Conservation (phyloP, 805 yeast species). For the Diddensiella transvaalensis region DNA sequence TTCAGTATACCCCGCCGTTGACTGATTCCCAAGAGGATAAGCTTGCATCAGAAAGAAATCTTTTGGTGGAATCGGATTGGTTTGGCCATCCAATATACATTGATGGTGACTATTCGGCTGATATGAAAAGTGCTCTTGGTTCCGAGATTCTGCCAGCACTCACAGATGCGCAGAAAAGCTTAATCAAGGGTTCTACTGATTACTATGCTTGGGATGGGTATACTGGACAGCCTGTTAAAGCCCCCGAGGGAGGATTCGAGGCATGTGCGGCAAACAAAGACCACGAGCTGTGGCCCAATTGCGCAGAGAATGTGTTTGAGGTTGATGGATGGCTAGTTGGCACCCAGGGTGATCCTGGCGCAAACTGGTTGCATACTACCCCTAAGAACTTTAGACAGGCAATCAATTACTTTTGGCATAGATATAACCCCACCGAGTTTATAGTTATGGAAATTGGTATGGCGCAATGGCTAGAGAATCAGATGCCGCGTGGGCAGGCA, state of each 20-base stretch:
- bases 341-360: conserved; percentile 22
- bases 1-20: conserved; percentile 30
- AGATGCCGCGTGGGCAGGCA: conserved; percentile 28
- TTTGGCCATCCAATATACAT: conserved; percentile 32
- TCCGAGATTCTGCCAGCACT: conserved; percentile 24
- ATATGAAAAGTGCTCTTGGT: conserved; percentile 26
- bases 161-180: conserved; percentile 28
- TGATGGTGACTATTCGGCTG: conserved; percentile 31
- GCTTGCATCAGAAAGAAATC: conserved; percentile 29
- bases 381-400: conserved; percentile 18
- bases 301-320: conserved; percentile 21
- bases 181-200: conserved; percentile 28
- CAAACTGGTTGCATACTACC: conserved; percentile 26
- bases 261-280: conserved; percentile 28
- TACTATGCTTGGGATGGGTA: conserved; percentile 35
- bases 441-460: conserved; percentile 35
- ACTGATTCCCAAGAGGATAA: conserved; percentile 25
- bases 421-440: conserved; percentile 26
- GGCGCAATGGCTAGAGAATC: conserved; percentile 32
- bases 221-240: conserved; percentile 27
- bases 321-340: conserved; percentile 23
- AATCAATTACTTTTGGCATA: conserved; percentile 20
- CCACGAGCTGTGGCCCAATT: conserved; percentile 29
- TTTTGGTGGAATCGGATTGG: conserved; percentile 27
- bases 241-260: conserved; percentile 22